Evolutionary conservation across 768 basidiomycete species (phyloP).

Genomic region (Macrolepiota fuliginosa): DNA sequence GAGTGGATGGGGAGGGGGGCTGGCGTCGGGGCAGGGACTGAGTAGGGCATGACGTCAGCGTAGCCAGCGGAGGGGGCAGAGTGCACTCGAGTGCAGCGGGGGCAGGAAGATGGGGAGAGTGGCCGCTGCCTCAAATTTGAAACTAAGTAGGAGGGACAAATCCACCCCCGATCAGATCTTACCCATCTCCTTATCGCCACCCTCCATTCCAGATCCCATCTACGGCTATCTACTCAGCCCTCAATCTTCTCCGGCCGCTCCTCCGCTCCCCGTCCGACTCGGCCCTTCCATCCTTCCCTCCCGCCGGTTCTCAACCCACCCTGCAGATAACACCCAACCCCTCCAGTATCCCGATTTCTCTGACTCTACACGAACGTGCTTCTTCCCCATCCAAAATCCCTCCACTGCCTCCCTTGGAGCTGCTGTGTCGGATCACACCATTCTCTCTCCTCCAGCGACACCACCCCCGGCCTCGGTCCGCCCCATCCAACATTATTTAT

Average conservation of each 20-base stretch:
- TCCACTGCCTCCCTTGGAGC: no score
- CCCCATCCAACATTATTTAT: no score
- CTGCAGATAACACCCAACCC: no score
- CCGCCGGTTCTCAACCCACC: no score
- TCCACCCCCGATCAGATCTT: slow-evolving; percentile 7
- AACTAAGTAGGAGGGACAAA: background rate
- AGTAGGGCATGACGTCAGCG: slow-evolving; percentile 27
- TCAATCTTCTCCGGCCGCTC: background rate
- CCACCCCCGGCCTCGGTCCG: no score
- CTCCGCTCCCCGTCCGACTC: background rate
- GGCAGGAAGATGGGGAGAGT: slow-evolving; percentile 5
- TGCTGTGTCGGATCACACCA: no score
- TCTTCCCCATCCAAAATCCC: no score
- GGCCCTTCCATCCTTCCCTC: no score
- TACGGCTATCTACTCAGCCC: slow-evolving; percentile 3
- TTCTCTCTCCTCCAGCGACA: no score
- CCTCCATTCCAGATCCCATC: slow-evolving; percentile 11
- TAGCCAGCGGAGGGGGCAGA: background rate
- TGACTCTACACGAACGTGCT: no score
- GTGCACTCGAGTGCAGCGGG: background rate
- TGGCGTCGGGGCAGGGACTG: slow-evolving; percentile 21
- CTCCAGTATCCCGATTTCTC: no score
- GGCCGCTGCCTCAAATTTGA: background rate
- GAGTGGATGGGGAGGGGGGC: slow-evolving; percentile 23
- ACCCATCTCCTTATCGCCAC: slow-evolving; percentile 7